These are phyloP conservation scores for Rhizopogon roseolus DNA, from an alignment of 768 basidiomycete species.

Conservation along the genomic window DNA sequence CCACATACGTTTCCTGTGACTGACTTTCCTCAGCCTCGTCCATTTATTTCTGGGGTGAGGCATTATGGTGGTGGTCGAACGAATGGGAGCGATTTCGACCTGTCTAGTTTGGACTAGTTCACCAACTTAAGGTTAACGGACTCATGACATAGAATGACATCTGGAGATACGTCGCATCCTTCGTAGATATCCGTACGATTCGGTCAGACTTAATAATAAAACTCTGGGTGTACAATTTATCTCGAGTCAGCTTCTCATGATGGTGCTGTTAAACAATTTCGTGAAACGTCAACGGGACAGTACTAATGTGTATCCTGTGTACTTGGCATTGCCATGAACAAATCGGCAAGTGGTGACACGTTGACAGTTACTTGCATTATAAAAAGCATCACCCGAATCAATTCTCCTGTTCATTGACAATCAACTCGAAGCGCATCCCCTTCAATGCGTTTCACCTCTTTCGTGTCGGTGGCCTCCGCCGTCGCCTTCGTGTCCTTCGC, in stretches of 20 bases:
- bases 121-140: neutral
- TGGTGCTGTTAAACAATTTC: too few species aligned
- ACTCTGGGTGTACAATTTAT: too few species aligned
- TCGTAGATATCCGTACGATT: neutral
- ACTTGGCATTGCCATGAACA: neutral
- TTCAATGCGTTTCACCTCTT: slow-evolving; percentile 60
- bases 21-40: slow-evolving; percentile 75
- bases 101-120: slow-evolving; percentile 26
- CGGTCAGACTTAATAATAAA: too few species aligned
- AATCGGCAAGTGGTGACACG: slow-evolving; percentile 18
- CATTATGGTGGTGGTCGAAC: slow-evolving; percentile 62
- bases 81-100: slow-evolving; percentile 70
- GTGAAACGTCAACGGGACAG: too few species aligned
- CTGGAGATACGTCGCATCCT: neutral
- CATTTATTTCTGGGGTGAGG: slow-evolving; percentile 45
- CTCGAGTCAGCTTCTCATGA: too few species aligned
- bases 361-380: slow-evolving; percentile 19
- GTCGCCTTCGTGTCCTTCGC: slow-evolving; percentile 52
- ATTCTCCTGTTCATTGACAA: slow-evolving; percentile 14
- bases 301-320: too few species aligned
- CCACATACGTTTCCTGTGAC: slow-evolving; percentile 69
- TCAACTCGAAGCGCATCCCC: slow-evolving; percentile 8
- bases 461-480: slow-evolving; percentile 45
- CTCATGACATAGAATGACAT: neutral
- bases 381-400: slow-evolving; percentile 11